Evolutionary conservation across 306 rosid species (phyloP).

Genomic region (Vigna radiata): DNA sequence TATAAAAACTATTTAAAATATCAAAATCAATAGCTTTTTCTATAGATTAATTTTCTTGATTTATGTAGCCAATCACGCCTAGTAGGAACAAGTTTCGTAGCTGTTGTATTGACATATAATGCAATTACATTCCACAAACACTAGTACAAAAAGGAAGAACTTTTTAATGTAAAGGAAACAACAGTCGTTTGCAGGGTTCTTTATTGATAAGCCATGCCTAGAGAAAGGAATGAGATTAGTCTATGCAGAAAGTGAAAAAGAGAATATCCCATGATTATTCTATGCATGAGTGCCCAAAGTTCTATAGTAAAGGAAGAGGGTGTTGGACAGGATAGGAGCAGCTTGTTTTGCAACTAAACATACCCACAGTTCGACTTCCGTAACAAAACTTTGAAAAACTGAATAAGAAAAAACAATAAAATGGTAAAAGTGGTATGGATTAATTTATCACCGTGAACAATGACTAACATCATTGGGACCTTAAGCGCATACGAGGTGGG

Average conservation of each 20-base stretch:
- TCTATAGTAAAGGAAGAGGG: neutral
- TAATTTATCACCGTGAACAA: no score
- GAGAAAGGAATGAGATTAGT: neutral
- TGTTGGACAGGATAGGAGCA: neutral
- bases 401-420: neutral
- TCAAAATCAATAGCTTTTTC: neutral
- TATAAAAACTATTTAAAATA: neutral
- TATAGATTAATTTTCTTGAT: neutral
- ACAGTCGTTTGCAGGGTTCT: neutral
- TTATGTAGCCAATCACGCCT: neutral
- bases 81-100: neutral
- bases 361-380: neutral
- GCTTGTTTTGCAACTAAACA: neutral
- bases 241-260: neutral
- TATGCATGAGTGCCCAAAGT: neutral
- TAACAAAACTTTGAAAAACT: neutral
- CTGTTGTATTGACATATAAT: neutral
- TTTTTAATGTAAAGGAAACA: neutral
- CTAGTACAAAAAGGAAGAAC: neutral
- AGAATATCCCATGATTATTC: neutral
- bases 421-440: neutral
- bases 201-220: neutral
- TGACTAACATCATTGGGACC: no score
- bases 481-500: no score
- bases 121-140: neutral